Conservation (phyloP, 768 basidiomycete species). For the Boletellus ananas region DNA sequence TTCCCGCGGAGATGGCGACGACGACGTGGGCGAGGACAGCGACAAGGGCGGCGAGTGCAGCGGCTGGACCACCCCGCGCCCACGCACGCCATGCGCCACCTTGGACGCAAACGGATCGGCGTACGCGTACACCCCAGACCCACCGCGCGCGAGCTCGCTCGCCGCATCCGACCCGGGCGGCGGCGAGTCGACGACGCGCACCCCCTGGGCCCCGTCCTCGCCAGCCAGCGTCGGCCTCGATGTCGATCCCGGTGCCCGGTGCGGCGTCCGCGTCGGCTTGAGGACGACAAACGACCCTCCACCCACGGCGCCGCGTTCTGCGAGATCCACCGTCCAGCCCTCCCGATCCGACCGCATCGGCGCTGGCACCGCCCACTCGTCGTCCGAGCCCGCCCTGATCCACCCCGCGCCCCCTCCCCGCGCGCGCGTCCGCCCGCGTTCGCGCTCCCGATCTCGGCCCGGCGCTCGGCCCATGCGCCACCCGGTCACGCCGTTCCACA, state of each 20-base stretch:
- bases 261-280: neutral
- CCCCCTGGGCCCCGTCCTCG: neutral
- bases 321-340: constrained; percentile 1
- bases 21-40: constrained; percentile 20
- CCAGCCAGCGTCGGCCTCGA: neutral
- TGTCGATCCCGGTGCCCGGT: neutral
- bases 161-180: constrained; percentile 15
- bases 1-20: constrained; percentile 12
- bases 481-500: constrained; percentile 20
- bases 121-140: constrained; percentile 12
- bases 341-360: constrained; percentile 17
- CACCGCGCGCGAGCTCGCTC: constrained; percentile 8
- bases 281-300: too few species aligned
- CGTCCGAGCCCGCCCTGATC: constrained; percentile 47
- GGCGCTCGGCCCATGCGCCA: neutral
- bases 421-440: neutral
- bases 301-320: too few species aligned
- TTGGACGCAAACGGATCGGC: constrained; percentile 19
- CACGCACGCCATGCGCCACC: neutral
- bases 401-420: constrained; percentile 39
- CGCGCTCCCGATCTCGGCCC: neutral
- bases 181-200: constrained; percentile 25
- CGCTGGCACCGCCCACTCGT: constrained; percentile 41
- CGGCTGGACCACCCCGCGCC: constrained; percentile 3
- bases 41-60: constrained; percentile 26